Base-by-base conservation (phyloP, 139 green algal genomes). In the Tetradesmus obliquus region DNA sequence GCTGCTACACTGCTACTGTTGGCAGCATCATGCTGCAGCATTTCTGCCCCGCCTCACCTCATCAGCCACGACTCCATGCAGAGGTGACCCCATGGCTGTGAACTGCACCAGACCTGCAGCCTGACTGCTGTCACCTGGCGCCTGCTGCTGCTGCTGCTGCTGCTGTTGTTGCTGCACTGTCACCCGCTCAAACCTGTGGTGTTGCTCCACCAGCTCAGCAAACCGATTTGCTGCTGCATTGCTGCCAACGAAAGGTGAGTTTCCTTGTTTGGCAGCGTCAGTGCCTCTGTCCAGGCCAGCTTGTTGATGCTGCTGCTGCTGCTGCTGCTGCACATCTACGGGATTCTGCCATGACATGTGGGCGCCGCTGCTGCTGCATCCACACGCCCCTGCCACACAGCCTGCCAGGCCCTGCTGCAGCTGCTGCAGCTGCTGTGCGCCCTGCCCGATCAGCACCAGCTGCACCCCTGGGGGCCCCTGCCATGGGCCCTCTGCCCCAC, bases 371-470 rank as follows among this genome's bases (percentile, higher is more conserved):
- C 8, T 85, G 72, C 87, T 62, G 81, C 82, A 80, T 45, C 55
- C 3, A 51, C 86, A 91, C 10, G n/a, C 12, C 22, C 91, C 55
- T 72, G 55, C 55, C 24, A 69, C 24, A 51, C 79, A 88, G 1
- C 80, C n/a, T 32, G 87, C 5, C 32, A 89, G 58, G 8, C 24
- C 71, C 24, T 74, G n/a, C 7, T 72, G 53, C 82, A 94, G 79
- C 15, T 83, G 51, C 55, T 79, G 53, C 72, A 94, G 81, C 53
- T 74, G 55, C 24, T 51, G n/a, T 5, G 55, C 6, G n/a, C 90
- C n/a, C 22, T 84, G 87, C 3, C 93, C 93, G 7, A 95, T 94
- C 22, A 95, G 55, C 58, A 94, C 92, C n/a, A 95, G 90, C 84
- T 91, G 89, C 0, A 45, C 55, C 5, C 51, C 10, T 45, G 93